A percentile compares a stretch with the other conserved stretches of the same genome.
phyloP scores from a whole-genome alignment of 768 basidiomycete species.

The Boletus tylopilopsis region DNA sequence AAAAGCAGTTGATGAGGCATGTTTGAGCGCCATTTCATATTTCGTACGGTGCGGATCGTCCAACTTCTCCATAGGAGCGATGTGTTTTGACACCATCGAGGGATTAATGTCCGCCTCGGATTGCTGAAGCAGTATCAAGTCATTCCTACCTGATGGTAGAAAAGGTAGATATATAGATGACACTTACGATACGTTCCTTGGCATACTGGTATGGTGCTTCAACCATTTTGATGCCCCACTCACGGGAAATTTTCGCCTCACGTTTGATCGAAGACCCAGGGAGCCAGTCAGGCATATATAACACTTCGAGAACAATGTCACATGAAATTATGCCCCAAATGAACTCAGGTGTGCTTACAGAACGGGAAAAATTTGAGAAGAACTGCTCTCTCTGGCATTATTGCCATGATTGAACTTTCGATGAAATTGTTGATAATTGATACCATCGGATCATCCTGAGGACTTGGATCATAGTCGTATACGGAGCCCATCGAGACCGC shows the following conservation, averaged over 20 bases:
- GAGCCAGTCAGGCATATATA: not conserved
- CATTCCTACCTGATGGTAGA: not conserved
- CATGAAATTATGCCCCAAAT: not conserved
- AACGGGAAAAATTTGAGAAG: not conserved
- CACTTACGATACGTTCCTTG: not conserved
- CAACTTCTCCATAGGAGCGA: not conserved
- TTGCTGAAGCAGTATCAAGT: not conserved
- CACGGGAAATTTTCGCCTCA: not conserved
- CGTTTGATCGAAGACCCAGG: not conserved
- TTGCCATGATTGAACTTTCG: not conserved
- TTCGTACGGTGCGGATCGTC: not conserved
- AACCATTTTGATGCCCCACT: not conserved
- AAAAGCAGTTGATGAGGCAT: not conserved
- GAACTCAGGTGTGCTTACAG: not conserved
- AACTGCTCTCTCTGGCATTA: not conserved
- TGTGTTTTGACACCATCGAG: not conserved
- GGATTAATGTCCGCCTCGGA: not conserved
- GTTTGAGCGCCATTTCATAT: not conserved
- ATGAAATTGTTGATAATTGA: not conserved
- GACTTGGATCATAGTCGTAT: not conserved
- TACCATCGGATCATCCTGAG: not conserved
- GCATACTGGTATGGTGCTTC: not conserved
- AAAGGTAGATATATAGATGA: not conserved
- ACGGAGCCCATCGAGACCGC: not conserved
- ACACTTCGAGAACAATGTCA: not conserved